phyloP scores from a whole-genome alignment of 2,329 filamentous ascomycete species.

The Fusarium algeriense region DNA sequence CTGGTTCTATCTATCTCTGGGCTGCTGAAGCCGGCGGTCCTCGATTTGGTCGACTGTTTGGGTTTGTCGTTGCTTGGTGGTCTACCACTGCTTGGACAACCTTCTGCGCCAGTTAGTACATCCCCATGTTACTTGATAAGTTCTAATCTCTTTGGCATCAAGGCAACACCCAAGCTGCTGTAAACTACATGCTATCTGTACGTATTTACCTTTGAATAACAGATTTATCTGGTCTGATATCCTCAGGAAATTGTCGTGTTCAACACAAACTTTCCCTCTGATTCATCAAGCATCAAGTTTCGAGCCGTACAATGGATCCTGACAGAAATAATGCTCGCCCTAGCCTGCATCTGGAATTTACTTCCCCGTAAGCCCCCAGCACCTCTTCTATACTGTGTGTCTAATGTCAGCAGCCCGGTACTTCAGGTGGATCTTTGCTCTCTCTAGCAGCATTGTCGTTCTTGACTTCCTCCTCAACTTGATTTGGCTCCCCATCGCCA shows the following conservation, averaged over 20 bases:
- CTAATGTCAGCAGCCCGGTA: background rate
- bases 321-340: background rate
- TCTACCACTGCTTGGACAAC: background rate
- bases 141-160: accelerated
- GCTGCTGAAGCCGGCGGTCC: conserved; percentile 8
- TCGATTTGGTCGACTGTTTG: background rate
- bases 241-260: conserved; percentile 3
- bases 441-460: background rate
- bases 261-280: background rate
- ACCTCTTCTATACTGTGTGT: accelerated
- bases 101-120: background rate
- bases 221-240: background rate
- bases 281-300: background rate
- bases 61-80: conserved; percentile 11
- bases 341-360: background rate
- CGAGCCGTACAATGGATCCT: conserved; percentile 5
- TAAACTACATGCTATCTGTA: conserved; percentile 9
- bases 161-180: conserved; percentile 7
- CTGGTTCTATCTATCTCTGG: background rate
- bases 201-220: background rate
- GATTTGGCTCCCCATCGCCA: conserved; percentile 1
- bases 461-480: conserved; percentile 3
- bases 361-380: background rate
- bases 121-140: accelerated
- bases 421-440: background rate